Evolutionary conservation across 148 eudicot genomes (phyloP), one percentile per base, ranked within the genome.

Genomic region (Spergularia marina): DNA sequence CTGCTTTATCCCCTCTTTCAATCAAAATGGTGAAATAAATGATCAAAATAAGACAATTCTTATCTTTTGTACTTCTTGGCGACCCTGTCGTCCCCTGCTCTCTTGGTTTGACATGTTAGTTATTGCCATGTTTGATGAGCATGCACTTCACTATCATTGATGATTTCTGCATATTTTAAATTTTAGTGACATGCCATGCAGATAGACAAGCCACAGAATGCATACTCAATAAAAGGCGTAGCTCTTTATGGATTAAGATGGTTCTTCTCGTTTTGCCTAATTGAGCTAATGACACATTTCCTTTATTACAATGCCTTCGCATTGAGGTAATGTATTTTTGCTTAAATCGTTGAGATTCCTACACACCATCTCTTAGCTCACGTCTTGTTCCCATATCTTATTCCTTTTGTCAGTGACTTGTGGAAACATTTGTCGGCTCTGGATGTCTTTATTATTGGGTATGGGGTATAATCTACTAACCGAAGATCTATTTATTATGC

Each of bases 221-320:
- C 80, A 57, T 85, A 90, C 71, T 85, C 88, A 60, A 52, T 66
- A 53, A 83, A 83, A 78, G 86, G 73, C 62, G 96, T 94, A 57
- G 87, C 80, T 75, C 84, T 89, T 86, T 94, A 91, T 87, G 98
- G 98, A 53, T 76, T 94, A 76, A 90, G 97, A 76, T 94, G 97
- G 97, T 60, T 80, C 59, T 82, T 88, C 73, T 68, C 91, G 78
- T 82, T 90, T 79, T 73, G 80, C 61, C 82, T 90, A 41, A 86
- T 91, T 84, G 98, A 94, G 77, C 64, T 85, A 47, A 89, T 91
- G 87, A 87, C 97, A 68, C 98, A 94, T 81, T 82, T 94, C 63
- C 88, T 82, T 63, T 84, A 91, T 82, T 90, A 89, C 85, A 94
- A 94, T 74, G 97, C 98, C 71, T 91, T 91, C 78, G 96, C 97